Conservation (phyloP, 2,329 filamentous ascomycete species). For the Phialophora expanda region DNA sequence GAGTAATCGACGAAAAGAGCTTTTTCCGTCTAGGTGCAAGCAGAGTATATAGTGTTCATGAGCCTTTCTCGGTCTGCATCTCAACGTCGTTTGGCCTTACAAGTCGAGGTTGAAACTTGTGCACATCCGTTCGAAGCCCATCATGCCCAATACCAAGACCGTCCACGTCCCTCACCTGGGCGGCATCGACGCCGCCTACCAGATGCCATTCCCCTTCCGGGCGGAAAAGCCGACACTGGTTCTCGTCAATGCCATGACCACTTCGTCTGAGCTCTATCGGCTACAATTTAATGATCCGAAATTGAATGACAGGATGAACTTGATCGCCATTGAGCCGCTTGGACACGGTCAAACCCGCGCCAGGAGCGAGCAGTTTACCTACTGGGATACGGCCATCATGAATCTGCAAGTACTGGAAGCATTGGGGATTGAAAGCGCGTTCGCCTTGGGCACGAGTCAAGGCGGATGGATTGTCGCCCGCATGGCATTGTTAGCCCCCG, state of each 20-base stretch:
- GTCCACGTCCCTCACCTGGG: conserved; percentile 18
- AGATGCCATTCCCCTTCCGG: not conserved
- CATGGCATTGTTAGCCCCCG: conserved; percentile 59
- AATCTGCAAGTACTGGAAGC: conserved; percentile 39
- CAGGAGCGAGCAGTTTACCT: conserved; percentile 55
- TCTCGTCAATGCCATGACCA: conserved; percentile 59
- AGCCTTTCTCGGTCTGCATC: not conserved
- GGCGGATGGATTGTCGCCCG: conserved; percentile 59
- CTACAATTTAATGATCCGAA: conserved; percentile 46
- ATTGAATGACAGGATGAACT: conserved; percentile 51
- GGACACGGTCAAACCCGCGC: conserved; percentile 57
- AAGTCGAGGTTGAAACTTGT: not conserved
- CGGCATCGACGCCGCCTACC: conserved; percentile 19
- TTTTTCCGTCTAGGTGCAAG: not conserved
- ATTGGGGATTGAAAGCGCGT: conserved; percentile 37
- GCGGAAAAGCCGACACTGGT: conserved; percentile 56
- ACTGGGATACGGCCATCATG: conserved; percentile 62
- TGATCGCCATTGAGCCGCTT: conserved; percentile 59
- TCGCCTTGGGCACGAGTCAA: conserved; percentile 57
- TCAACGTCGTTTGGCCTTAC: not conserved
- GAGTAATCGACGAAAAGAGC: not conserved
- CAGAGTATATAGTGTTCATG: not conserved
- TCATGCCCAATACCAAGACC: conserved; percentile 6
- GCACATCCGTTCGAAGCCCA: not conserved
- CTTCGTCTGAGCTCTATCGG: conserved; percentile 52